These are phyloP conservation scores for Fusarium xylarioides DNA, from an alignment of 2,329 filamentous ascomycete genomes.

Conservation along the genomic window DNA sequence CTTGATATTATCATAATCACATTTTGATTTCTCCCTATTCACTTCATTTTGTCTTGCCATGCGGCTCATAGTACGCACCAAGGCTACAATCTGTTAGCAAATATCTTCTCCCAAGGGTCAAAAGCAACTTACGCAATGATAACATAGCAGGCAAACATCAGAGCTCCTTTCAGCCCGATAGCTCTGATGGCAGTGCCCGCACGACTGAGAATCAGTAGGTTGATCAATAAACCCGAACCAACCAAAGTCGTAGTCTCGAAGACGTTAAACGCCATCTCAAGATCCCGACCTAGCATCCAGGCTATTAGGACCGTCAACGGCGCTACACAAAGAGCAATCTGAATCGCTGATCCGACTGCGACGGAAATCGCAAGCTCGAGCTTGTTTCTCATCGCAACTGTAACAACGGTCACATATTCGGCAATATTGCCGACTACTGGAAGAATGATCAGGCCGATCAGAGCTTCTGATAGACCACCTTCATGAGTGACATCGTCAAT, in stretches of 20 bases:
- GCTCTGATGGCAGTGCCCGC: conserved; percentile 71
- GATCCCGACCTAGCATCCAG: conserved; percentile 64
- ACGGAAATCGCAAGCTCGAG: conserved; percentile 70
- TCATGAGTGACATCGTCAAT: conserved; percentile 64
- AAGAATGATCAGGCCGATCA: conserved; percentile 69
- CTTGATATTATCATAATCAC: conserved; percentile 27
- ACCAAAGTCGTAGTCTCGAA: conserved; percentile 81
- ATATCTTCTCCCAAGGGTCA: rapidly evolving
- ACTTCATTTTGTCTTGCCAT: conserved; percentile 8
- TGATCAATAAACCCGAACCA: conserved; percentile 75
- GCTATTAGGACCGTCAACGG: conserved; percentile 68
- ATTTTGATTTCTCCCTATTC: neutral
- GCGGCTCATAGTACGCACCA: conserved; percentile 32
- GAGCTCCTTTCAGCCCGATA: conserved; percentile 60
- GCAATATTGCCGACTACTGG: conserved; percentile 71
- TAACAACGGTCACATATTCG: conserved; percentile 70
- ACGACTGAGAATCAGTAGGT: conserved; percentile 78
- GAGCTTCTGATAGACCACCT: conserved; percentile 61
- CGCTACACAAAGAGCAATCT: conserved; percentile 69
- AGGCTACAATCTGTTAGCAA: neutral
- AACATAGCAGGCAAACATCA: conserved; percentile 63
- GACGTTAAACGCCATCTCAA: conserved; percentile 76
- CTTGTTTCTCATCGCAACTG: conserved; percentile 67
- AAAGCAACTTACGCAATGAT: conserved; percentile 53
- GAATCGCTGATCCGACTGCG: conserved; percentile 67